These are phyloP conservation scores for Carex sylvatica DNA, from an alignment of 202 grass and related monocot genomes.

Conservation along the genomic window DNA sequence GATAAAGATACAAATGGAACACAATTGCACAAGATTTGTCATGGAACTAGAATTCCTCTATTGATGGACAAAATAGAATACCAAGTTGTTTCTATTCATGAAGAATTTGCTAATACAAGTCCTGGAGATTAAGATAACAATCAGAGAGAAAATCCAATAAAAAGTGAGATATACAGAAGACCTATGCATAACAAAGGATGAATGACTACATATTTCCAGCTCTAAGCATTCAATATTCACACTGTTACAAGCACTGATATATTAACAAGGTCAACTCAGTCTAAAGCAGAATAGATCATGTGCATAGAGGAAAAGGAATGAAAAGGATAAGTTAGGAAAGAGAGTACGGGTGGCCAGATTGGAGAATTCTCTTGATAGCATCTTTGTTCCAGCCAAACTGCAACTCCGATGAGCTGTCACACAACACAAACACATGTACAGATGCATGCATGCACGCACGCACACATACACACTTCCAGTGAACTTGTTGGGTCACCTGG, in stretches of 20 bases:
- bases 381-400: constrained; percentile 83
- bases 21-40: neutral
- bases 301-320: neutral
- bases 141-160: neutral
- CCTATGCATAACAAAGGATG: neutral
- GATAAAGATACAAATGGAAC: neutral
- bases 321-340: constrained; percentile 37
- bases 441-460: neutral
- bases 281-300: neutral
- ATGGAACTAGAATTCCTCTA: neutral
- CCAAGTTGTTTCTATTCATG: neutral
- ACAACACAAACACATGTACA: constrained; percentile 13
- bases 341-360: constrained; percentile 71
- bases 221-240: constrained; percentile 4
- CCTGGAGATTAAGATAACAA: constrained; percentile 1
- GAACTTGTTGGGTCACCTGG: constrained; percentile 85
- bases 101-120: neutral
- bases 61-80: neutral
- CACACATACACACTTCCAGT: constrained; percentile 54
- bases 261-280: constrained; percentile 5
- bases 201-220: neutral
- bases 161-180: neutral
- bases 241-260: neutral
- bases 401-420: constrained; percentile 85
- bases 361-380: constrained; percentile 69